Base-by-base conservation (phyloP, 2,329 filamentous ascomycete species). In the Diaporthe velutina region DNA sequence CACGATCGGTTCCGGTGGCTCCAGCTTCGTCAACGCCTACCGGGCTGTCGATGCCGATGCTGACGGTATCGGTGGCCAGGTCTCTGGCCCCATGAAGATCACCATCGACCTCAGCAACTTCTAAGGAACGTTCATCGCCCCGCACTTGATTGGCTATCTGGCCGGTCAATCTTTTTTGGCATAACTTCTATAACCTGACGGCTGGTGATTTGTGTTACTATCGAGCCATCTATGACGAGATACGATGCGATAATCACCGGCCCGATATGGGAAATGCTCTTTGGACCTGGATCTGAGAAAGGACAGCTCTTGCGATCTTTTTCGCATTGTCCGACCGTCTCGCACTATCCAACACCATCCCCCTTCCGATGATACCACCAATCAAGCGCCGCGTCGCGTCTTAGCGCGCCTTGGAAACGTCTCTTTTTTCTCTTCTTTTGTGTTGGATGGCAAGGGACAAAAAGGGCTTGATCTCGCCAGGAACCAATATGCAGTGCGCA, bases 21-120 rank as follows among this genome's bases (percentile, higher is more conserved):
- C 73, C 33, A 80, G 78, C 72, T 73, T 71, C 75, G 52, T 25
- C 67, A 84, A 84, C 78, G 82, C 83, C 55, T 84, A 83, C 79
- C 80, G 80, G 71, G 78, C 76, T n/a, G 81, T 81, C 55, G 80
- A 82, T 77, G 82, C 82, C 76, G 79, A 71, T 13, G 55, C 72
- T 7, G 83, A 84, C 64, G 83, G 83, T 58, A 77, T 83, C 70
- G 83, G 83, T 35, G 48, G 64, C 58, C 60, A 76, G 54, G 33
- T 54, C 35, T 48, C 33, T 33, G 73, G 75, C 45, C 33, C 70
- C 64, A 58, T 75, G 60, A 75, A 75, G 75, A 70, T 76, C 64
- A 71, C 33, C 40, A 54, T 73, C 73, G 70, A 76, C 73, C n/a
- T 76, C 25, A 61, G 73, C 33, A 70, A 19, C n/a, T 74, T 68